Evolutionary conservation across 371 early-diverging fungal species (phyloP).

Genomic region (Syncephalastrum contaminatum): DNA sequence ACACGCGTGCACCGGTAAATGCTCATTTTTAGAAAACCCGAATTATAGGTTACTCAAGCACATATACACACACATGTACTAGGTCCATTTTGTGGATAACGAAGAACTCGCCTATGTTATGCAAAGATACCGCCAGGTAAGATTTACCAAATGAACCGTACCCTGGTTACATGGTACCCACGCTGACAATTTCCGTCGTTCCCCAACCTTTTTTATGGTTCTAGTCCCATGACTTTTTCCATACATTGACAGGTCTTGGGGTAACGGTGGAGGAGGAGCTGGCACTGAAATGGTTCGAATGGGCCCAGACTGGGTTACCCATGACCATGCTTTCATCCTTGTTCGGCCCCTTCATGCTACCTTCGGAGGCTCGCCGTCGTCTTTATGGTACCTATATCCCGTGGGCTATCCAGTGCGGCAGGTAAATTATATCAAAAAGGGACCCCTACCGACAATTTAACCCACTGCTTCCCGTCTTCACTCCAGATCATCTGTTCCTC

Average conservation of each 20-base stretch:
- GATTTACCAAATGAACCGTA: too few species aligned
- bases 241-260: slow-evolving; percentile 82
- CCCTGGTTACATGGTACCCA: too few species aligned
- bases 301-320: slow-evolving; percentile 89
- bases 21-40: not conserved
- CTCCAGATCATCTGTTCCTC: slow-evolving; percentile 52
- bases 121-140: slow-evolving; percentile 85
- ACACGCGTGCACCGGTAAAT: slow-evolving; percentile 77
- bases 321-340: slow-evolving; percentile 80
- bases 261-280: slow-evolving; percentile 91
- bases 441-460: not conserved
- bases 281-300: slow-evolving; percentile 94
- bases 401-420: slow-evolving; percentile 91
- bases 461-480: not conserved
- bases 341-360: slow-evolving; percentile 78
- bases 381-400: slow-evolving; percentile 76
- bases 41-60: not conserved
- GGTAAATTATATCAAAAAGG: slow-evolving; percentile 7
- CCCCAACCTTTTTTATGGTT: too few species aligned
- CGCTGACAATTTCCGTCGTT: too few species aligned
- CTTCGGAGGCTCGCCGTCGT: slow-evolving; percentile 55
- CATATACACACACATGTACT: not conserved
- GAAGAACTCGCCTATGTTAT: slow-evolving; percentile 93
- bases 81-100: slow-evolving; percentile 85
- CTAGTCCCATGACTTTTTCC: slow-evolving; percentile 85